Conservation (phyloP, 768 basidiomycete genomes). For the Tulasnella sp. region DNA sequence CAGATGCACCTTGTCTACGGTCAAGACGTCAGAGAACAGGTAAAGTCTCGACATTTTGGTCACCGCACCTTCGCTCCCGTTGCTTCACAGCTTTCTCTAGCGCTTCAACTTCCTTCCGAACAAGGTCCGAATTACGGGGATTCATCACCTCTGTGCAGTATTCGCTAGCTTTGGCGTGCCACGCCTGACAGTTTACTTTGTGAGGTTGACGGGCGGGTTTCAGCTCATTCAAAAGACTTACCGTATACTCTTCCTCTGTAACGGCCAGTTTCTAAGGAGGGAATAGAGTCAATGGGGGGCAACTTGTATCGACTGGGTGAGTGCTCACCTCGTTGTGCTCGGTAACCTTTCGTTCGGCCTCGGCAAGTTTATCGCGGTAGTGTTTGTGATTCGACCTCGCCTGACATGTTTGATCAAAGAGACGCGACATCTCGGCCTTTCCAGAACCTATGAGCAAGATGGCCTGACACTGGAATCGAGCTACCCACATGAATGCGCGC, state of each 20-base stretch:
- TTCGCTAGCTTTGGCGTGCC: constrained; percentile 59
- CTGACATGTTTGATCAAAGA: constrained; percentile 47
- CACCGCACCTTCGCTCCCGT: constrained; percentile 57
- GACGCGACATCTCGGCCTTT: constrained; percentile 50
- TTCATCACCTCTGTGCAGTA: constrained; percentile 57
- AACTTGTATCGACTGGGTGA: not conserved
- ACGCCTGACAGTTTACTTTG: constrained; percentile 43
- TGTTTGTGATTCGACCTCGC: constrained; percentile 49
- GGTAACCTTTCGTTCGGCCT: constrained; percentile 47
- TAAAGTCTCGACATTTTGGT: not conserved
- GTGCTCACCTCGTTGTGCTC: constrained; percentile 39
- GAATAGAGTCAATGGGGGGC: not conserved
- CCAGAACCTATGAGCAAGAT: not conserved
- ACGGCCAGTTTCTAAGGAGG: not conserved
- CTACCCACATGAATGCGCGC: constrained; percentile 43
- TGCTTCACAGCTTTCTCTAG: constrained; percentile 61
- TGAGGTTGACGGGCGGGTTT: not conserved
- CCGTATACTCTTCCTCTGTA: constrained; percentile 56
- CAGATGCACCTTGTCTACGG: constrained; percentile 64
- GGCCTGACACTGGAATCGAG: not conserved
- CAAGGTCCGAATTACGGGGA: constrained; percentile 52
- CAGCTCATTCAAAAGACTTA: constrained; percentile 34
- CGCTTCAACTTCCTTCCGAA: constrained; percentile 60
- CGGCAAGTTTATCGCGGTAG: constrained; percentile 51
- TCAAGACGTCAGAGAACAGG: not conserved